phyloP scores from a whole-genome alignment of 2,329 filamentous ascomycete genomes.

The Fusarium sp. region DNA sequence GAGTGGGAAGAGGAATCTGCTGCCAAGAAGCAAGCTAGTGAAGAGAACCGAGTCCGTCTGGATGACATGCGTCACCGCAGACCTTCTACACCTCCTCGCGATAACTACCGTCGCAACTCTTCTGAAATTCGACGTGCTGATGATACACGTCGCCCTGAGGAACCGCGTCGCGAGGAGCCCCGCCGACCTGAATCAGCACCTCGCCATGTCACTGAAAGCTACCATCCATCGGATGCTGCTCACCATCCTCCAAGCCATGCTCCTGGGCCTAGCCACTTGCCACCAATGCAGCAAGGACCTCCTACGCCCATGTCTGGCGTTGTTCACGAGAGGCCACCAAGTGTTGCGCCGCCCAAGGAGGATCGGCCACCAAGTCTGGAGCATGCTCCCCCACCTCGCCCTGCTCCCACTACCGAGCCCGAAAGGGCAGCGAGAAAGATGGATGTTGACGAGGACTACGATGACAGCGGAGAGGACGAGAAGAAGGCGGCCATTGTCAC shows the following conservation, averaged over 20 bases:
- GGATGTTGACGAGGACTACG: conserved; percentile 97
- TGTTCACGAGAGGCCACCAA: conserved; percentile 62
- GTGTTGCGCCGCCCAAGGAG: conserved; percentile 63
- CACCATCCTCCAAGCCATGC: conserved; percentile 75
- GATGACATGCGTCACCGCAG: conserved; percentile 87
- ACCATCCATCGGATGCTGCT: conserved; percentile 92
- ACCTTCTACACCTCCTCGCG: conserved; percentile 78
- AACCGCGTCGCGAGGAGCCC: conserved; percentile 71
- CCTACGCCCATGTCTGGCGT: conserved; percentile 67
- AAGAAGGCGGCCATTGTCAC: conserved; percentile 66
- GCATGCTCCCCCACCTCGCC: conserved; percentile 54
- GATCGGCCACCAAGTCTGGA: conserved; percentile 64
- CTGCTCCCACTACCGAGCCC: conserved; percentile 74
- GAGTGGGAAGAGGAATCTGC: conserved; percentile 92
- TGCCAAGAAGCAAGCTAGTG: conserved; percentile 87
- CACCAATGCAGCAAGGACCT: conserved; percentile 71
- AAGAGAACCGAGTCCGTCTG: conserved; percentile 87
- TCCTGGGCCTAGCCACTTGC: conserved; percentile 66
- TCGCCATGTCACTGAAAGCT: conserved; percentile 80
- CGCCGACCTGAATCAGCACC: conserved; percentile 71
- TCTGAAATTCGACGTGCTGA: conserved; percentile 77
- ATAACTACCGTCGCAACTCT: conserved; percentile 81
- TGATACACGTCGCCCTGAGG: conserved; percentile 72
- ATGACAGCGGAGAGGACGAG: conserved; percentile 92
- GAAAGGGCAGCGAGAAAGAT: conserved; percentile 89